These are phyloP conservation scores for Neoboletus subvelutipes DNA, from an alignment of 768 basidiomycete genomes.

Conservation along the genomic window DNA sequence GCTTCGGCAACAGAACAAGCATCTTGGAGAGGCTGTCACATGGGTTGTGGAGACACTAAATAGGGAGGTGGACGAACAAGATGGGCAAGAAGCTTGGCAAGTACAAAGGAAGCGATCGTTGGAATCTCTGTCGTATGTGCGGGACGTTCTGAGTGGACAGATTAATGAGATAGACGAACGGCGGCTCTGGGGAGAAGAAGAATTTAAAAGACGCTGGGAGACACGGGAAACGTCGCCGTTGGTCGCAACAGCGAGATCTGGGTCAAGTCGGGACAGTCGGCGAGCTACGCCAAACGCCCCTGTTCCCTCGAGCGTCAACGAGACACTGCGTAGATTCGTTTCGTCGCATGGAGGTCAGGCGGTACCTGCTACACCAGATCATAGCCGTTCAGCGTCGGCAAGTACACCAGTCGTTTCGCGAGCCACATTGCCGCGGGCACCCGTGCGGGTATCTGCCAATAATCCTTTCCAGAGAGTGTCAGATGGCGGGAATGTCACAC, in stretches of 20 bases:
- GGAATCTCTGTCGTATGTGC: slow-evolving; percentile 73
- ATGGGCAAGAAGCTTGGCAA: slow-evolving; percentile 41
- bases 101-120: slow-evolving; percentile 58
- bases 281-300: slow-evolving; percentile 12
- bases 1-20: slow-evolving; percentile 56
- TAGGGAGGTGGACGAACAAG: slow-evolving; percentile 44
- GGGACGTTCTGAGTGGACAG: slow-evolving; percentile 65
- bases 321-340: slow-evolving; percentile 19
- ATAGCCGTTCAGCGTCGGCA: slow-evolving; percentile 20
- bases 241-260: slow-evolving; percentile 21
- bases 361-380: slow-evolving; percentile 5
- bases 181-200: slow-evolving; percentile 58
- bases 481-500: slow-evolving; percentile 7
- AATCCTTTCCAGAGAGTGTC: slow-evolving; percentile 31
- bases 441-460: slow-evolving; percentile 26
- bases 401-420: slow-evolving; percentile 11
- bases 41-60: slow-evolving; percentile 76
- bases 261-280: slow-evolving; percentile 17
- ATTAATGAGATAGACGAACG: slow-evolving; percentile 60
- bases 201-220: slow-evolving; percentile 40
- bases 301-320: slow-evolving; percentile 21
- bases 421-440: slow-evolving; percentile 18
- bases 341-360: slow-evolving; percentile 16
- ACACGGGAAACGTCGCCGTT: slow-evolving; percentile 25
- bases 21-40: slow-evolving; percentile 64